Conservation (phyloP, 2,329 filamentous ascomycete species). For the Myriosclerotinia duriaeana region DNA sequence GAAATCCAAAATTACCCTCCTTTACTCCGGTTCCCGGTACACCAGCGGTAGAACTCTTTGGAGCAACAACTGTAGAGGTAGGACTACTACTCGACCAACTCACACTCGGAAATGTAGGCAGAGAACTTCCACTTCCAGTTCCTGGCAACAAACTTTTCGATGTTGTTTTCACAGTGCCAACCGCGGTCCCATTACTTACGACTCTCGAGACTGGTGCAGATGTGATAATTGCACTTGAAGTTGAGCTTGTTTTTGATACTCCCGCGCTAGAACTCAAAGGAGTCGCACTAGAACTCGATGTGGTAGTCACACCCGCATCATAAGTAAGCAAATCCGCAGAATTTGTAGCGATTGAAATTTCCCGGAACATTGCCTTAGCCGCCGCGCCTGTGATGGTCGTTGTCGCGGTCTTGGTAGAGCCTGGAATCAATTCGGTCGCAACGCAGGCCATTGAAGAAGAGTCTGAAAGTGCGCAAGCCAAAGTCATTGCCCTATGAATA, state of each 20-base stretch:
- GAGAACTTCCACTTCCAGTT: too few relatives aligned
- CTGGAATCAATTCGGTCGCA: constrained; percentile 2
- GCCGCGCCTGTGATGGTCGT: constrained; percentile 22
- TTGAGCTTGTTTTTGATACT: background rate
- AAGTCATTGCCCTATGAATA: background rate
- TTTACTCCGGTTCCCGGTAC: background rate
- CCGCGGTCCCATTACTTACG: background rate
- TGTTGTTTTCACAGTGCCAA: background rate
- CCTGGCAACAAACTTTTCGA: too few relatives aligned
- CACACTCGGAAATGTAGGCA: background rate
- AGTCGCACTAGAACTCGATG: background rate
- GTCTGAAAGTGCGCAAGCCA: constrained; percentile 16
- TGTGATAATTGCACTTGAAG: background rate
- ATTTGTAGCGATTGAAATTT: constrained; percentile 23
- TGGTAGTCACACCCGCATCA: constrained; percentile 8
- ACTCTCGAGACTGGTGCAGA: background rate
- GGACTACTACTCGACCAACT: constrained; percentile 5
- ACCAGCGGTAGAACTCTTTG: background rate
- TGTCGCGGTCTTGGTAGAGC: constrained; percentile 20
- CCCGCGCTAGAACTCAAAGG: background rate
- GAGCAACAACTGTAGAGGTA: background rate
- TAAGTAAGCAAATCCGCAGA: constrained; percentile 25
- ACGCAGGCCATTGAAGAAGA: constrained; percentile 18
- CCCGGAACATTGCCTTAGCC: constrained; percentile 26
- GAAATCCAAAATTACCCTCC: too few relatives aligned